Evolutionary conservation across 768 basidiomycete species (phyloP).

Genomic region (Xanthoconium stramineum): DNA sequence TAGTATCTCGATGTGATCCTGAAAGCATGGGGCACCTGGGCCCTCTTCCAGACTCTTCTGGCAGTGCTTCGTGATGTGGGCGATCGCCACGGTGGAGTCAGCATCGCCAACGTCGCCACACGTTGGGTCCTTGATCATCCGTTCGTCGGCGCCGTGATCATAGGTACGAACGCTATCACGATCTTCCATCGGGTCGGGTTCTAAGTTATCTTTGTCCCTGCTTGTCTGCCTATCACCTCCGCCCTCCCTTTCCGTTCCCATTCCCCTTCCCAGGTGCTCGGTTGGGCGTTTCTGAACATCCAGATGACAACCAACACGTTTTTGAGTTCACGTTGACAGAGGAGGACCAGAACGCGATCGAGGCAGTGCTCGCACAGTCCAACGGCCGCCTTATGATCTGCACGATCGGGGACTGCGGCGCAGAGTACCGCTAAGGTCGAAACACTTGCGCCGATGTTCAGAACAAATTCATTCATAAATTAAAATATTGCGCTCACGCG

Average conservation of each 20-base stretch:
- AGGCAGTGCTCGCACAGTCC: constrained; percentile 58
- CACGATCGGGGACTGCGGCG: constrained; percentile 78
- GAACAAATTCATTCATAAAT: neutral
- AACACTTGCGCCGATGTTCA: neutral
- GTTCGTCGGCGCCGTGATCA: constrained; percentile 75
- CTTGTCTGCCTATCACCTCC: no score
- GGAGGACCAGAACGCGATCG: constrained; percentile 60
- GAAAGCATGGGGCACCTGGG: constrained; percentile 76
- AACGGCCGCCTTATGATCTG: constrained; percentile 60
- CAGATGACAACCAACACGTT: constrained; percentile 61
- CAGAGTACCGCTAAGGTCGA: constrained; percentile 59
- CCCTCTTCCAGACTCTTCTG: constrained; percentile 68
- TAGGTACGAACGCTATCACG: constrained; percentile 44
- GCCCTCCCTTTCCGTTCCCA: neutral
- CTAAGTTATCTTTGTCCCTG: neutral
- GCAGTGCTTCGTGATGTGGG: constrained; percentile 58
- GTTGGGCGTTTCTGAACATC: constrained; percentile 72
- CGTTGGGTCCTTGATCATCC: constrained; percentile 81
- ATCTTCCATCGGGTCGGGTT: neutral
- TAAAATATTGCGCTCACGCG: neutral
- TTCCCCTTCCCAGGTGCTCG: constrained; percentile 51
- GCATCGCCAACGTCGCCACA: constrained; percentile 75
- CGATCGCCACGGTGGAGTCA: constrained; percentile 59
- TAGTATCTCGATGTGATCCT: constrained; percentile 85
- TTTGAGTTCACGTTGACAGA: constrained; percentile 56